Evolutionary conservation across 306 rosid species (phyloP), one percentile per base, ranked within the genome.

Genomic region (Gillenia trifoliata): DNA sequence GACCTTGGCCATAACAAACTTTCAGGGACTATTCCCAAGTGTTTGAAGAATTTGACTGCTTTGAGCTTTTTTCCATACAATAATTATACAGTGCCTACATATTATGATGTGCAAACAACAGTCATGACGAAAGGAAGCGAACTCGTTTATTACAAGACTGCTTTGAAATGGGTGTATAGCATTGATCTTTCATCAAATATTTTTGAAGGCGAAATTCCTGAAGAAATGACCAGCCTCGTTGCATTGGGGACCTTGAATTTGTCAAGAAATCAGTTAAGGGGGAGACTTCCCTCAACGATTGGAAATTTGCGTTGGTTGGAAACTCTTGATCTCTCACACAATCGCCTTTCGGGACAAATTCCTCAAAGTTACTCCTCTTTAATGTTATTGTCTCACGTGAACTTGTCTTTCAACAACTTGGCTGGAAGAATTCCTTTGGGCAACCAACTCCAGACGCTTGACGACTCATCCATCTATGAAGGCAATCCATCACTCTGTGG

Each of bases 351-450:
- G 1, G 41, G 45, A 19, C 6, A n/a, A 3, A 75, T 50, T 22
- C 72, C 72, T 54, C 19, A 41, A 19, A 65, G 3, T 4, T 5
- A 52, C 30, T 28, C 72, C 2, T 54, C 66, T 0, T 50, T 75
- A 11, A 66, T 59, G 1, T 11, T 36, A 3, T 25, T 75, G 38
- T 1, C 56, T 16, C 65, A 66, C 6, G 13, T 66, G 23, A 55
- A 66, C 55, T 55, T 75, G 57, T 40, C 73, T 11, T 11, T 25
- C n/a, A 54, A 75, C 59, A 66, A 75, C 65, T 11, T 75, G 45
- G 34, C 47, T 40, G 47, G 67, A 6, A 30, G 45, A 54, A 66
- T 75, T 34, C 72, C 67, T 2, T 1, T 2, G 0, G 19, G 66
- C n/a, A 75, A 19, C 30, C 79, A 75, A 47, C 70, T 75, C 15